Conservation (phyloP, 768 basidiomycete species). For the Kwoniella bestiolae region DNA sequence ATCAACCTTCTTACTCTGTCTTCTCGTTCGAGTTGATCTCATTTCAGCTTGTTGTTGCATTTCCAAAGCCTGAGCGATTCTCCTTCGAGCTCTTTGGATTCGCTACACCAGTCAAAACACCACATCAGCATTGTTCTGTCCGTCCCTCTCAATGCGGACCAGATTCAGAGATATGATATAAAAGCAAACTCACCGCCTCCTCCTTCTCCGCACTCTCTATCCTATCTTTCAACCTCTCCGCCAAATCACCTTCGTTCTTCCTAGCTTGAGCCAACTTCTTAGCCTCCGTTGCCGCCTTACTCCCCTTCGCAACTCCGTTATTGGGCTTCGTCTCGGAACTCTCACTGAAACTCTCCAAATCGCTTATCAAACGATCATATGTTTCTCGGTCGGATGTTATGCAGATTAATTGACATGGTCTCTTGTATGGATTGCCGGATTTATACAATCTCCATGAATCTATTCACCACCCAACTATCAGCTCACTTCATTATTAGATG, state of each 20-base stretch:
- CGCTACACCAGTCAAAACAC: constrained; percentile 28
- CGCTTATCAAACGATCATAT: too few relatives aligned
- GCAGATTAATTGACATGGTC: constrained; percentile 49
- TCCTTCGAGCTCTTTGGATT: constrained; percentile 37
- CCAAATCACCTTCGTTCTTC: constrained; percentile 41
- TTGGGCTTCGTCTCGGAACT: constrained; percentile 25
- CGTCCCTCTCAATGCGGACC: neutral
- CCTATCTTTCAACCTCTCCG: constrained; percentile 24
- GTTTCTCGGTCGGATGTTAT: constrained; percentile 19
- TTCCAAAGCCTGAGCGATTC: constrained; percentile 28
- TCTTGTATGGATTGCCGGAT: constrained; percentile 54
- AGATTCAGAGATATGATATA: neutral
- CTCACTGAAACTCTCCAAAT: constrained; percentile 12
- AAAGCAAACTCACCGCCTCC: constrained; percentile 38
- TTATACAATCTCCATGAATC: constrained; percentile 46
- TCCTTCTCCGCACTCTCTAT: constrained; percentile 46
- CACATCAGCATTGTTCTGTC: neutral
- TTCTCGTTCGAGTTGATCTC: constrained; percentile 42
- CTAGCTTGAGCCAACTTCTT: constrained; percentile 35
- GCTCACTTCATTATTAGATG: neutral
- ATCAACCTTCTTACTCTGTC: constrained; percentile 38
- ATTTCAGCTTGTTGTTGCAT: constrained; percentile 39
- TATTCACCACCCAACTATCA: constrained; percentile 4
- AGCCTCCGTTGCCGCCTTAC: constrained; percentile 1
- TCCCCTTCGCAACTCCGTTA: constrained; percentile 14